Evolutionary conservation across 2,329 filamentous ascomycete genomes (phyloP), one percentile per base, ranked within the genome.

Genomic region (Chlorencoelia australis): DNA sequence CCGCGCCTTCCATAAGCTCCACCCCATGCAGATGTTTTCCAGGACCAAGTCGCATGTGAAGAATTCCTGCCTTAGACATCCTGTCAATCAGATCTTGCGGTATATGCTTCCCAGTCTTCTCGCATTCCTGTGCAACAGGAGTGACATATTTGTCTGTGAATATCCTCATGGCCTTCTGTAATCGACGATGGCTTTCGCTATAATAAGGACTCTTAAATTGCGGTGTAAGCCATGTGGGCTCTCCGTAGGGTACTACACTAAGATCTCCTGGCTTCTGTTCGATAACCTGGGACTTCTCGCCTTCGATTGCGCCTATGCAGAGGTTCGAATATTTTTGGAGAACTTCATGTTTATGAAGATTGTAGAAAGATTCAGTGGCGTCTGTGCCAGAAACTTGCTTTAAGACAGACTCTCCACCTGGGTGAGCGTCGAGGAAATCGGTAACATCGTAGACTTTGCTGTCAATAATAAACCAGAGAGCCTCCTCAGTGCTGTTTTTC

Each of bases 311-410:
- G 53, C 86, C 86, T 50, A 94, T 71, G 59, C 74, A 80, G 13
- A 94, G 71, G 51, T 73, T 68, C 30, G 69, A 63, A 67, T 93
- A 93, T 59, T 87, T 87, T 42, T 77, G 66, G 8, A 94, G 71
- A n/a, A 93, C 83, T 61, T 94, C 86, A 50, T 94, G 85, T 17
- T 86, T 71, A 64, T 94, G 87, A 35, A 94, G 76, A 66, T 93
- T 93, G 73, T 93, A 94, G 62, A 93, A 94, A 39, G 80, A 81
- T 22, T 71, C 65, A 2, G 86, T 94, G 33, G 85, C 84, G 55
- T 94, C 86, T 47, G 75, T 71, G 44, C 86, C 86, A 19, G 82
- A 86, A 31, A 89, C 74, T 61, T 94, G 84, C 36, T 73, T 70
- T 24, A 93, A 73, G 16, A 93, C 85, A 28, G 82, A 77, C 52